Percentiles rank a stretch among this genome's conserved stretches.
These are phyloP conservation scores for Apiospora saccharicola DNA, from an alignment of 2,329 filamentous ascomycete species.

Conservation along the genomic window DNA sequence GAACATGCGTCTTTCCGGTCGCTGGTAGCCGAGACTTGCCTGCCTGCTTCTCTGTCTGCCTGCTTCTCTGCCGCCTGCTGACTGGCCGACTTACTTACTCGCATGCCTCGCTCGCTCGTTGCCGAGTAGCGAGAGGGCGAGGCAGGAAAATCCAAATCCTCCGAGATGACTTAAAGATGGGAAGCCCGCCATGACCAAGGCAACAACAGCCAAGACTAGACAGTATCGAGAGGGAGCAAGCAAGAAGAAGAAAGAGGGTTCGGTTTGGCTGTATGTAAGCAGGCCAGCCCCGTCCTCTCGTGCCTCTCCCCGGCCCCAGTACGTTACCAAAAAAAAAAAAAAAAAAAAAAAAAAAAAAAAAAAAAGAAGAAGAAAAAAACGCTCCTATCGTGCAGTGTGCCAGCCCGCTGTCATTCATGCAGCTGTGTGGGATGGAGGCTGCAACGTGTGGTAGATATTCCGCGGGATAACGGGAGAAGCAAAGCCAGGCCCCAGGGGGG, in stretches of 20 bases:
- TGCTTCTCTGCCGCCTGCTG: background rate
- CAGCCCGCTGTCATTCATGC: slow-evolving; percentile 12
- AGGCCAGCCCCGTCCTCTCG: background rate
- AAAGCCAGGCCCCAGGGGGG: background rate
- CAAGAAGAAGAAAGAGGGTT: background rate
- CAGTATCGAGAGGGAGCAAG: no score
- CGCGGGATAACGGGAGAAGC: background rate
- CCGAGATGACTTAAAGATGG: background rate
- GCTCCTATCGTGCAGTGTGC: background rate
- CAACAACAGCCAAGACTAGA: no score
- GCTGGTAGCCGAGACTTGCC: slow-evolving; percentile 15
- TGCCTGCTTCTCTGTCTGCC: background rate
- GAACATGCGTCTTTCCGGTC: slow-evolving; percentile 13
- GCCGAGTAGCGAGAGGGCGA: background rate
- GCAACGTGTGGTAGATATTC: background rate
- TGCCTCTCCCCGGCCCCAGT: background rate
- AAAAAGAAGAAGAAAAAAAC: background rate
- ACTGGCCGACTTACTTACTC: background rate
- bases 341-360: no score
- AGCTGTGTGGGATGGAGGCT: background rate
- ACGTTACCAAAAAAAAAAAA: no score
- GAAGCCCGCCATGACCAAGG: background rate
- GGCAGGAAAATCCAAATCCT: background rate
- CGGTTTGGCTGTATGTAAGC: background rate
- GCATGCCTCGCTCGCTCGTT: background rate